These are phyloP conservation scores for Erodium maritimum DNA, from an alignment of 345 rosid species.

Conservation along the genomic window DNA sequence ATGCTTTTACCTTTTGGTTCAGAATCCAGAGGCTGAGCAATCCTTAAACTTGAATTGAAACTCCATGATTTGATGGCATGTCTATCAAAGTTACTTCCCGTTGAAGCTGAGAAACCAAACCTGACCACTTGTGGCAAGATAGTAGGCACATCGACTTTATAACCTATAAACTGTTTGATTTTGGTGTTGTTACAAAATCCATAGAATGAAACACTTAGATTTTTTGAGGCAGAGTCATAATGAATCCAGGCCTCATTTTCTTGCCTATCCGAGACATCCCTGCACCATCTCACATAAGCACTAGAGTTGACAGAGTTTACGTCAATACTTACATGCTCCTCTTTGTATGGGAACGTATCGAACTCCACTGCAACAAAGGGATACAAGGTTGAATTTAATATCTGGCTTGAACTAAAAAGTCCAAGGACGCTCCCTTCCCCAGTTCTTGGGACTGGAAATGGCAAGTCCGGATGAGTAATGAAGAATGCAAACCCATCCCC, in stretches of 20 bases:
- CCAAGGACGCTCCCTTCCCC: constrained; percentile 7
- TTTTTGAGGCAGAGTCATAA: neutral
- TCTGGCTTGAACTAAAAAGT: neutral
- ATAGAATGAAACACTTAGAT: neutral
- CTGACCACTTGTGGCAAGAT: constrained; percentile 1
- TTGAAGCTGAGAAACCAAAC: constrained; percentile 5
- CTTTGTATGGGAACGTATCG: constrained; percentile 1
- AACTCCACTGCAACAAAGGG: constrained; percentile 15
- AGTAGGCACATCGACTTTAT: neutral
- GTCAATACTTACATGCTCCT: neutral
- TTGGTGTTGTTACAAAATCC: neutral
- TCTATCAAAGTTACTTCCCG: neutral
- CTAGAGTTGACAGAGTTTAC: constrained; percentile 1
- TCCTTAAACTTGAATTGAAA: neutral
- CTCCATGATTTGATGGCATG: constrained; percentile 2
- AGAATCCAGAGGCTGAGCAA: too few relatives aligned
- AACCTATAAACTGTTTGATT: neutral
- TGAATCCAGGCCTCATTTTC: neutral
- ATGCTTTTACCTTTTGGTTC: neutral
- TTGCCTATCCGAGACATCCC: neutral
- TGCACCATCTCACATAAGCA: neutral
- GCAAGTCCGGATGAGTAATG: neutral
- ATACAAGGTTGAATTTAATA: neutral
- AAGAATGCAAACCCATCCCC: constrained; percentile 5
- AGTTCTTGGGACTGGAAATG: neutral